Evolutionary conservation across 176 grass and related monocot genomes (phyloP).

Genomic region (Rhipidocladum racemiflorum): DNA sequence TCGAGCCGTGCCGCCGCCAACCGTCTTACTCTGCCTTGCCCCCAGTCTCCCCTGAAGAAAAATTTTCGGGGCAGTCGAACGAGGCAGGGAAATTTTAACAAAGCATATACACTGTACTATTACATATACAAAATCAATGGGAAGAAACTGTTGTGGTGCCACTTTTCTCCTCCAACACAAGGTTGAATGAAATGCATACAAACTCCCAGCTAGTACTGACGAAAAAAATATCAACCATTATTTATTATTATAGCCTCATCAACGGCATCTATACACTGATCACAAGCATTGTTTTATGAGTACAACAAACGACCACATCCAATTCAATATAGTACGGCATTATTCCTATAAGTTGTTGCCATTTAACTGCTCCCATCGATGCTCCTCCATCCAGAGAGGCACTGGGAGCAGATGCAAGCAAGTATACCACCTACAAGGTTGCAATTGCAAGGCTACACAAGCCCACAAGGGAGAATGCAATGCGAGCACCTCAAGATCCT

Average conservation of each 20-base stretch:
- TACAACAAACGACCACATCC: conserved; percentile 27
- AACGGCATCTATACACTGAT: conserved; percentile 33
- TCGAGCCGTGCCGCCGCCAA: too few relatives aligned
- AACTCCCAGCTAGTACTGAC: not conserved
- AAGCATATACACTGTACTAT: too few relatives aligned
- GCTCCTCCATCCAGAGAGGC: not conserved
- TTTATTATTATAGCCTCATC: conserved; percentile 28
- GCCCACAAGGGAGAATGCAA: not conserved
- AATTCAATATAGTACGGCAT: conserved; percentile 14
- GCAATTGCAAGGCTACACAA: not conserved
- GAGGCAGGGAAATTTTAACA: too few relatives aligned
- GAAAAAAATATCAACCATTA: not conserved
- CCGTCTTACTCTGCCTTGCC: too few relatives aligned
- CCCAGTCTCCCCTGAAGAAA: too few relatives aligned
- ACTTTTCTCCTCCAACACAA: not conserved
- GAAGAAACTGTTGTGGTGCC: too few relatives aligned
- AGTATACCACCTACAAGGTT: conserved; percentile 31
- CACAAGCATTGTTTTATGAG: conserved; percentile 17
- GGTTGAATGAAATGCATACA: not conserved
- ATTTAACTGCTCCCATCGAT: not conserved
- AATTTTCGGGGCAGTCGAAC: too few relatives aligned
- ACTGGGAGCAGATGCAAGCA: not conserved
- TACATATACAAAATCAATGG: too few relatives aligned
- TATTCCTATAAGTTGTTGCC: conserved; percentile 31
- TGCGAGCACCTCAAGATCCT: not conserved